A percentile compares a stretch with the other conserved stretches of the same genome.
Conservation (phyloP, 2,329 filamentous ascomycete genomes). For the Apiospora malaysiana region DNA sequence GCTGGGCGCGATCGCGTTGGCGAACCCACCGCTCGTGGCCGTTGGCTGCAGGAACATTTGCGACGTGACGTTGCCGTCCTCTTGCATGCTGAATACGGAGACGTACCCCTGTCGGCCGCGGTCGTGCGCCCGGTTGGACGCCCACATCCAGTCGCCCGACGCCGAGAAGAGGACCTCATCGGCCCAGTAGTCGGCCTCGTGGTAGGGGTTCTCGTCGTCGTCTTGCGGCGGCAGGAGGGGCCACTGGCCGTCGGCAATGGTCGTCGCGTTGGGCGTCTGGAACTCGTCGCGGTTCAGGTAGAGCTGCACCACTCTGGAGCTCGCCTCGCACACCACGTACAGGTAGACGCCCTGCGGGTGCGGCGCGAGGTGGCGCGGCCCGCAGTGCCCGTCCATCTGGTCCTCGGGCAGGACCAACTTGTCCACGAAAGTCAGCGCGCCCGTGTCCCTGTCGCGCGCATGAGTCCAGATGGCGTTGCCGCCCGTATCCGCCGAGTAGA, state of each 20-base stretch:
- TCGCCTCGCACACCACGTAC: conserved; percentile 36
- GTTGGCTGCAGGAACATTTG: conserved; percentile 41
- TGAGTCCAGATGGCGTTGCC: conserved; percentile 50
- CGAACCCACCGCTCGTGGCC: conserved; percentile 41
- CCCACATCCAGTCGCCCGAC: conserved; percentile 38
- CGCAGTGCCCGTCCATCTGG: conserved; percentile 27
- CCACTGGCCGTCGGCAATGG: conserved; percentile 22
- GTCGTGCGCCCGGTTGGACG: conserved; percentile 34
- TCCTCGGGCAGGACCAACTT: conserved; percentile 25
- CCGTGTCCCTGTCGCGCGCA: conserved; percentile 29
- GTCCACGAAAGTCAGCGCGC: conserved; percentile 26
- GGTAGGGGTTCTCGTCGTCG: conserved; percentile 21
- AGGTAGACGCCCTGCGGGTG: conserved; percentile 34
- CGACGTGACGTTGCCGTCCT: conserved; percentile 34
- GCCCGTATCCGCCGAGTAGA: conserved; percentile 54
- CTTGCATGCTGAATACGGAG: conserved; percentile 38
- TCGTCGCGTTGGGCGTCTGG: conserved; percentile 20
- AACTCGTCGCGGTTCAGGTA: conserved; percentile 27
- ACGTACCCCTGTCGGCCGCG: conserved; percentile 38
- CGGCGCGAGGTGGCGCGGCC: conserved; percentile 37
- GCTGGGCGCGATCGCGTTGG: conserved; percentile 42
- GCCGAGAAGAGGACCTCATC: conserved; percentile 41
- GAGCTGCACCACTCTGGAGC: conserved; percentile 34
- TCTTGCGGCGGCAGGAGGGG: conserved; percentile 30
- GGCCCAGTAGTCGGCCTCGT: conserved; percentile 37